Conservation (phyloP, 2,329 filamentous ascomycete genomes). For the Neophaeococcomyces aloes region DNA sequence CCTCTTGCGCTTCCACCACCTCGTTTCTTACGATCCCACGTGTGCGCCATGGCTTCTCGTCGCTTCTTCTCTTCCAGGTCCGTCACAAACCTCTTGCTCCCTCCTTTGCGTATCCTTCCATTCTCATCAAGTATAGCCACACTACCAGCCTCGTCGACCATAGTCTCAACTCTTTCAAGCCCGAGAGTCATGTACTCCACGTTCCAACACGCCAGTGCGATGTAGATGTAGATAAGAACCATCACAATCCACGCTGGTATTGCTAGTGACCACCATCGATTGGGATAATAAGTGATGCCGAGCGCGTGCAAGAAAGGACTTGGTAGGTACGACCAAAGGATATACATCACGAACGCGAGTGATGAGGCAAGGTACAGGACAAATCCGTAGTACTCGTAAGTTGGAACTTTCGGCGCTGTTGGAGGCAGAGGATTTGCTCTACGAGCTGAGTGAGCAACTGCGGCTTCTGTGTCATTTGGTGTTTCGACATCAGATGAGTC, state of each 20-base stretch:
- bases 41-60: slow-evolving; percentile 32
- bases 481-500: slow-evolving; percentile 81
- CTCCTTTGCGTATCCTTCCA: slow-evolving; percentile 44
- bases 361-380: slow-evolving; percentile 87
- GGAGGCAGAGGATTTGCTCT: slow-evolving; percentile 60
- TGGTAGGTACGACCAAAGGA: slow-evolving; percentile 81
- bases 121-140: slow-evolving; percentile 70
- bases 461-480: slow-evolving; percentile 48
- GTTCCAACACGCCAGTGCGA: slow-evolving; percentile 85
- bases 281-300: slow-evolving; percentile 92
- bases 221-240: slow-evolving; percentile 81
- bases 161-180: slow-evolving; percentile 68
- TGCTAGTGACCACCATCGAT: slow-evolving; percentile 94
- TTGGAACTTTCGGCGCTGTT: slow-evolving; percentile 87
- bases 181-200: slow-evolving; percentile 76
- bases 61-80: slow-evolving; percentile 28
- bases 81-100: slow-evolving; percentile 26
- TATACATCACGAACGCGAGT: slow-evolving; percentile 62
- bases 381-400: slow-evolving; percentile 99
- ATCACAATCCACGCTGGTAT: slow-evolving; percentile 86
- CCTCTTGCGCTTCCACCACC: slow-evolving; percentile 30
- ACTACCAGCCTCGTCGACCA: slow-evolving; percentile 83
- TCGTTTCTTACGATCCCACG: slow-evolving; percentile 28
- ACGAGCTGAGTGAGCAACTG: slow-evolving; percentile 50
- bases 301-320: slow-evolving; percentile 84